Conservation (phyloP, 306 rosid species). For the Spatholobus suberectus region DNA sequence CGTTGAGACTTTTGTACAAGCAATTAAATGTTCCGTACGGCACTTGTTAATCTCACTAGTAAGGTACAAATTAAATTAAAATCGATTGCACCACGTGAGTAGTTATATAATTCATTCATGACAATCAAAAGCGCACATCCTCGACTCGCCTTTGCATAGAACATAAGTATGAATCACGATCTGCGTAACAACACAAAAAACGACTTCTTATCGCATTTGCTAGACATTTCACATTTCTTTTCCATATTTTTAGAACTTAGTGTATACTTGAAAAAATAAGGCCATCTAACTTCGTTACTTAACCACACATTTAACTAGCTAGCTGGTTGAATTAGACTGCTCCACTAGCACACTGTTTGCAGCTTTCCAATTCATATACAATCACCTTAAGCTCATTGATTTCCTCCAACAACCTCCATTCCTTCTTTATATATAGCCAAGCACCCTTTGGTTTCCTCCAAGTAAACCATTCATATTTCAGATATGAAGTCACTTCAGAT, state of each 20-base stretch:
- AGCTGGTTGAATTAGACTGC: conserved; percentile 39
- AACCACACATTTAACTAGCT: conserved; percentile 13
- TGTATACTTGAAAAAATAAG: not conserved
- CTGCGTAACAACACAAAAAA: not conserved
- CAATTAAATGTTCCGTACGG: not conserved
- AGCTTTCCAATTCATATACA: not conserved
- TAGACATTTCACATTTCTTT: not conserved
- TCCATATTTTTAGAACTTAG: not conserved
- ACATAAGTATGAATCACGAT: not conserved
- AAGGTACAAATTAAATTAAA: not conserved
- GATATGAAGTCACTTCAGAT: conserved; percentile 43
- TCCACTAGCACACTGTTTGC: conserved; percentile 27
- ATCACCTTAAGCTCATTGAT: not conserved
- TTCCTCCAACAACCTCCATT: not conserved
- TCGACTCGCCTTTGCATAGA: not conserved
- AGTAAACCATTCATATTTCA: not conserved
- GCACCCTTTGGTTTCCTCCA: not conserved
- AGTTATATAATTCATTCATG: not conserved
- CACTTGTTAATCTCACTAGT: not conserved
- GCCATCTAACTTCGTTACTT: conserved; percentile 43
- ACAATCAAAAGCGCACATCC: not conserved
- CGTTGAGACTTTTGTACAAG: conserved; percentile 19
- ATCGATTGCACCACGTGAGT: not conserved
- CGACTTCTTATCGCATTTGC: not conserved
- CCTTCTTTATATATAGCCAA: conserved; percentile 16